Evolutionary conservation across 164 flowering plant genomes (phyloP).

Genomic region (Cinnamomum micranthum): DNA sequence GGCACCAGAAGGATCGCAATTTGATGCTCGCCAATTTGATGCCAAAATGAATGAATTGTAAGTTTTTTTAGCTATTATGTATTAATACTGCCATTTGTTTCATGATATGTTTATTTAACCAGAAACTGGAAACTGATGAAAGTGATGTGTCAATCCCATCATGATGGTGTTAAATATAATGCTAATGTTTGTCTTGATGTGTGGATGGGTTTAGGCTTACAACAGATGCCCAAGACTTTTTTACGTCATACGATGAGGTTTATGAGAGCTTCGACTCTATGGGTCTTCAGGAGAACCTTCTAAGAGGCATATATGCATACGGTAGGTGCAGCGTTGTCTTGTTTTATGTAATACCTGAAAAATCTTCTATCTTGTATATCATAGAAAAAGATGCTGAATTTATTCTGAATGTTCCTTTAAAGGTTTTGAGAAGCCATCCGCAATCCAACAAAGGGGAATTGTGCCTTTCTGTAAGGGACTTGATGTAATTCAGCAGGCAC

Average conservation of each 20-base stretch:
- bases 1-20: constrained; percentile 25
- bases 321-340: constrained; percentile 29
- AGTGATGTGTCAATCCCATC: neutral
- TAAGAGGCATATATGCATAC: constrained; percentile 81
- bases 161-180: neutral
- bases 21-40: constrained; percentile 25
- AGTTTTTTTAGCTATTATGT: neutral
- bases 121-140: neutral
- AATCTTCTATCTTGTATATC: neutral
- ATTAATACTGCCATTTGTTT: neutral
- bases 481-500: constrained; percentile 88
- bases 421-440: constrained; percentile 95
- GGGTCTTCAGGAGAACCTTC: constrained; percentile 64
- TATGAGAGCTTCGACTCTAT: constrained; percentile 65
- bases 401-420: neutral
- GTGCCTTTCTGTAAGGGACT: constrained; percentile 84
- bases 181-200: neutral
- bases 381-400: neutral
- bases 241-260: constrained; percentile 70
- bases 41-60: constrained; percentile 21
- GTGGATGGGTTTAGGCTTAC: constrained; percentile 30
- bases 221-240: constrained; percentile 56
- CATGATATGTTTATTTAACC: neutral
- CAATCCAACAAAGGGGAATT: constrained; percentile 82
- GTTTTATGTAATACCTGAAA: neutral